A percentile compares a stretch with the other conserved stretches of the same genome.
Conservation (phyloP, 805 yeast species). For the Candida patagonica region DNA sequence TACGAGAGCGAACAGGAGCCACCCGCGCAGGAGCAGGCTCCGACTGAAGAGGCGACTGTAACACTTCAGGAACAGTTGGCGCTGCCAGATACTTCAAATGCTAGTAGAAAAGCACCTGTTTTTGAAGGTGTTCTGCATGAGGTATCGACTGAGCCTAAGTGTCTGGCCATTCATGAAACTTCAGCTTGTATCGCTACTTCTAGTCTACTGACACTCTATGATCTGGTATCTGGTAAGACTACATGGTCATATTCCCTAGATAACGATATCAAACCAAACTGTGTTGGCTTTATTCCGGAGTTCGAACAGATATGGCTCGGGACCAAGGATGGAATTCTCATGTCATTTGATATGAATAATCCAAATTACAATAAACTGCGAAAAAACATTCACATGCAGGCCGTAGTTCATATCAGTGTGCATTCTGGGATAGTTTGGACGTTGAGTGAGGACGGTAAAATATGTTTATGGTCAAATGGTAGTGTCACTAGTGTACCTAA, state of each 20-base stretch:
- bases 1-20: neutral
- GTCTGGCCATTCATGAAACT: slow-evolving; percentile 18
- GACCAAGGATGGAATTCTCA: slow-evolving; percentile 27
- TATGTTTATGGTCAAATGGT: slow-evolving; percentile 26
- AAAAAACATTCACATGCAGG: slow-evolving; percentile 15
- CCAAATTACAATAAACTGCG: slow-evolving; percentile 17
- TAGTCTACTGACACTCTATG: slow-evolving; percentile 18
- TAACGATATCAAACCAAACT: slow-evolving; percentile 20
- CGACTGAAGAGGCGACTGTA: neutral
- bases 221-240: slow-evolving; percentile 17
- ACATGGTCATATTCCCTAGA: slow-evolving; percentile 16
- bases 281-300: slow-evolving; percentile 20
- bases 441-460: slow-evolving; percentile 30
- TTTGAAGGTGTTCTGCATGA: slow-evolving; percentile 19
- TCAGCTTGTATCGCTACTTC: slow-evolving; percentile 15
- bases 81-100: slow-evolving; percentile 25
- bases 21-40: neutral
- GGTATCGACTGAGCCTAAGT: slow-evolving; percentile 19
- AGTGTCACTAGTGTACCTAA: slow-evolving; percentile 20
- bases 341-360: slow-evolving; percentile 20
- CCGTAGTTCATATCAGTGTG: slow-evolving; percentile 15
- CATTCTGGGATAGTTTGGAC: slow-evolving; percentile 23
- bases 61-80: neutral
- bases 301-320: slow-evolving; percentile 25
- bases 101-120: slow-evolving; percentile 25